Evolutionary conservation across 2,329 filamentous ascomycete species (phyloP).

Genomic region (Bipolaris bicolor): DNA sequence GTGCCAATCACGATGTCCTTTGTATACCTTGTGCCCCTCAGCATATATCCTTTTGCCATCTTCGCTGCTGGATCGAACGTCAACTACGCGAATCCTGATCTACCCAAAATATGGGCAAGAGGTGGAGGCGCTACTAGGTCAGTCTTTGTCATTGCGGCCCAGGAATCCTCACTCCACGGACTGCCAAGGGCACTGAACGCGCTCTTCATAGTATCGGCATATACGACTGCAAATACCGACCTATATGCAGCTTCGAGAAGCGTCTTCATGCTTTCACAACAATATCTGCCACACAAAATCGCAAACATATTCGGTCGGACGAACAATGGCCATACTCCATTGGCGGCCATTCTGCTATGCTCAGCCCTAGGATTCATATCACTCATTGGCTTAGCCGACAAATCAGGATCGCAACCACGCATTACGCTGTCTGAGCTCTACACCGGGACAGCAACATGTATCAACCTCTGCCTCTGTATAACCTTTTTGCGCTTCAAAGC

Average conservation of each 20-base stretch:
- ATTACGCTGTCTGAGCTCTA: slow-evolving; percentile 36
- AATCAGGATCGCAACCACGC: slow-evolving; percentile 33
- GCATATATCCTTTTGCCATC: slow-evolving; percentile 34
- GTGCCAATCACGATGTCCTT: slow-evolving; percentile 41
- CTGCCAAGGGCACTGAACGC: slow-evolving; percentile 33
- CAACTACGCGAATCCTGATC: slow-evolving; percentile 35
- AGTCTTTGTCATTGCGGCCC: slow-evolving; percentile 37
- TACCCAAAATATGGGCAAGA: slow-evolving; percentile 29
- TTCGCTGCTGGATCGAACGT: slow-evolving; percentile 39
- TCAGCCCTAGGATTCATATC: slow-evolving; percentile 37
- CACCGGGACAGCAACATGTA: slow-evolving; percentile 33
- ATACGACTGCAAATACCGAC: slow-evolving; percentile 41
- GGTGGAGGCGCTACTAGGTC: slow-evolving; percentile 17
- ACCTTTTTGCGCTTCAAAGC: slow-evolving; percentile 41
- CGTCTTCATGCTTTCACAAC: slow-evolving; percentile 38
- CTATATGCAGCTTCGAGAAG: slow-evolving; percentile 40
- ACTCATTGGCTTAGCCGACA: slow-evolving; percentile 31
- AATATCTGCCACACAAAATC: slow-evolving; percentile 25
- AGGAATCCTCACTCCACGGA: slow-evolving; percentile 28
- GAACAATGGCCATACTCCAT: slow-evolving; percentile 40
- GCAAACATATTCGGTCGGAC: slow-evolving; percentile 34
- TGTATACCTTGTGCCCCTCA: slow-evolving; percentile 39
- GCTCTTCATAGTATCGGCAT: slow-evolving; percentile 41
- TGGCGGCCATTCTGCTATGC: slow-evolving; percentile 37
- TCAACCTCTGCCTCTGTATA: slow-evolving; percentile 38